Evolutionary conservation across 116 monocot genomes (phyloP), one percentile per base, ranked within the genome.

Genomic region (Papilionanthe hybrid): DNA sequence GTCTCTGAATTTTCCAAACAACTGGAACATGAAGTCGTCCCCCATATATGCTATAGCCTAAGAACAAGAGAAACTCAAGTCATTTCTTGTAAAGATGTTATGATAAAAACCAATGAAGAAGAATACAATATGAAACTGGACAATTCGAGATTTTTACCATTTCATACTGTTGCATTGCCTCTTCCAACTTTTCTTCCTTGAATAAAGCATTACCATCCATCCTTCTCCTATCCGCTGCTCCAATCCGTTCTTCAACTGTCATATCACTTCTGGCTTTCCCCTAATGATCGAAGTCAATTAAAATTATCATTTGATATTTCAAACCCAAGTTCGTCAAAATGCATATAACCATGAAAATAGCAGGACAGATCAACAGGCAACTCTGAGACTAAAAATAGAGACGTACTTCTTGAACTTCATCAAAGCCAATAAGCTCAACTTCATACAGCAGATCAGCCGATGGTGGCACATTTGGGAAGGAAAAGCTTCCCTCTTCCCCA

Each of bases 121-220:
- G 44, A n/a, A 75, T 56, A 79, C 3, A 32, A 32, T 32, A 32
- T 3, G 32, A 32, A 32, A 32, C 32, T 32, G 32, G 32, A 32
- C 32, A 48, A 72, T 56, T 69, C 42, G 79, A 67, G 55, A 28
- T 18, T 10, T 19, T n/a, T 79, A 98, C 94, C 97, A 98, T 98
- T 92, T 94, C 97, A 92, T 98, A 98, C 80, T 98, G 97, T 84
- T 98, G 97, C 94, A 98, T 98, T 47, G 97, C 97, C 86, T 92
- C 94, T 77, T 91, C 85, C 68, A 94, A 81, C 79, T 94, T 98
- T 67, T 94, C 91, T 74, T 98, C 92, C 83, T 89, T 92, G 79
- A 91, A 98, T 73, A 86, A 91, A 37, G 49, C 72, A 82, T 98
- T 98, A 27, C 97, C 97, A 76, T 94, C 87, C 43, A 82, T 71